Base-by-base conservation (phyloP, 306 rosid species). In the Prunus kanzakura region DNA sequence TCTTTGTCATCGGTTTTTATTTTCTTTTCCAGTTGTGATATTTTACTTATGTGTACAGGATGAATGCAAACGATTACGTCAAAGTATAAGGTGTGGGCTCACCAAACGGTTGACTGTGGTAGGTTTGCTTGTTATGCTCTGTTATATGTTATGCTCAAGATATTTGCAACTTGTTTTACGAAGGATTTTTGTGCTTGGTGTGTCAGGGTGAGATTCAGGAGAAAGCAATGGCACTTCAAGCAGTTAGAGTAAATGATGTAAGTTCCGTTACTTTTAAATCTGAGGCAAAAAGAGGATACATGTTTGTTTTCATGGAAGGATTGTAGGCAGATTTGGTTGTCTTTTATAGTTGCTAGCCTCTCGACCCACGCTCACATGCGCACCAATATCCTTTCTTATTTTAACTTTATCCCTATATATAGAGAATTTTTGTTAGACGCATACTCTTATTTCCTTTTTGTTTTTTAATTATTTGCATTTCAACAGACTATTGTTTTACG, bases 71-170 rank as follows among this genome's bases (percentile, higher is more conserved):
- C 90, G 89, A 12, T 83, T 95, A 77, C 89, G 87, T 29, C 91
- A 85, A 84, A 90, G 97, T 75, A 88, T 92, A 79, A 86, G 80
- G 78, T 88, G 82, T 82, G 98, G 99, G 72, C 89, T 95, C 66
- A 85, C 86, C 80, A 89, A 88, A 83, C 87, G 84, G 70, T 85
- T 89, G 78, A 89, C 91, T 32, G 93, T 95, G 89, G 99, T 95
- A 86, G 85, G 97, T 84, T 83, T 79, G 62, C 64, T 52, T 65
- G 67, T 78, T 27, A 74, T 74, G 73, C 65, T 73, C 73, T 56
- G 66, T 83, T 78, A 64, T 62, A 60, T 80, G n/a, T 71, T 57
- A 52, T 57, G 18, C 68, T 23, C 62, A 35, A 54, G 38, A 55
- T 55, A 72, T 77, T 73, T 82, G 30, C 54, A 46, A 27, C 9